Evolutionary conservation across 345 rosid species (phyloP).

Genomic region (Acer campestre): DNA sequence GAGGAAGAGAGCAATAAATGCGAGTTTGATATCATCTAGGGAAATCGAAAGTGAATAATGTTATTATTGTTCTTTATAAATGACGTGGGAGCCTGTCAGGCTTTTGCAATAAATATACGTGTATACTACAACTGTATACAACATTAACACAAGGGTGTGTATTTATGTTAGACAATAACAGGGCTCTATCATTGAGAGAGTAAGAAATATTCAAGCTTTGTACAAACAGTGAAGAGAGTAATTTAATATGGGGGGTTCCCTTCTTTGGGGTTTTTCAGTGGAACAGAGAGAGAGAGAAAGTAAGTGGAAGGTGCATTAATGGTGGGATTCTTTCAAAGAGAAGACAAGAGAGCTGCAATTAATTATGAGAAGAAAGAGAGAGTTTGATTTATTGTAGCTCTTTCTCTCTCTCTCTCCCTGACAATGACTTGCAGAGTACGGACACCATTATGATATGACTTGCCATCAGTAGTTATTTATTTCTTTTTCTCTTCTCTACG

Average conservation of each 20-base stretch:
- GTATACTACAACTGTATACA: too few species aligned
- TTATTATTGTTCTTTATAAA: constrained; percentile 8
- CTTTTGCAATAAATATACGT: constrained; percentile 37
- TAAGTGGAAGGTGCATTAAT: constrained; percentile 49
- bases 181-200: constrained; percentile 26
- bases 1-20: constrained; percentile 28
- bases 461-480: background rate
- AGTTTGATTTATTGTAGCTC: constrained; percentile 15
- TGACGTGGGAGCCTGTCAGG: constrained; percentile 33
- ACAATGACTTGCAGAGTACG: constrained; percentile 39
- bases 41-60: constrained; percentile 31
- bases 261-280: constrained; percentile 20
- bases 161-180: constrained; percentile 19
- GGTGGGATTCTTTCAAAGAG: constrained; percentile 41
- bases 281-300: constrained; percentile 23
- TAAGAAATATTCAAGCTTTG: constrained; percentile 18
- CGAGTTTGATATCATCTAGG: constrained; percentile 41
- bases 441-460: constrained; percentile 15
- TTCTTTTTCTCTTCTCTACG: background rate
- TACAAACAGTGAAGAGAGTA: constrained; percentile 31
- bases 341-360: constrained; percentile 22
- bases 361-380: constrained; percentile 37
- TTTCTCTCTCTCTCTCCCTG: constrained; percentile 9
- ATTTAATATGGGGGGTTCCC: constrained; percentile 19
- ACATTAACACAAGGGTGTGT: background rate